phyloP scores from a whole-genome alignment of 208 protist genomes.

The Angomonas deanei region DNA sequence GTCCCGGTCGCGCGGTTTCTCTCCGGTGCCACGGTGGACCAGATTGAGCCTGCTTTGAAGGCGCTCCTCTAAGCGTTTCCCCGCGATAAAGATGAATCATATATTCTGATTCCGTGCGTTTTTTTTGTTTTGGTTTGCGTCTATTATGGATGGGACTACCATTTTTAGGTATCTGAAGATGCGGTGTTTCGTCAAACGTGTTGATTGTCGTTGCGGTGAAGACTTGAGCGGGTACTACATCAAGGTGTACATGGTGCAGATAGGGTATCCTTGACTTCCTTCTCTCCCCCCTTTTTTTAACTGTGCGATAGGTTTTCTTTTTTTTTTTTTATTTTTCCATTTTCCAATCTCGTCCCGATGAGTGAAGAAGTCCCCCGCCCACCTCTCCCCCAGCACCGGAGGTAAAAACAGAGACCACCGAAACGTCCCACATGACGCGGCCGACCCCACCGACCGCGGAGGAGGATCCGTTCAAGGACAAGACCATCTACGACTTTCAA shows the following conservation, averaged over 20 bases:
- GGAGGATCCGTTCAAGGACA: conserved; percentile 9
- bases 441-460: conserved; percentile 7
- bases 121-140: background rate
- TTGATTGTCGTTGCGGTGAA: too few relatives aligned
- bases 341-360: background rate
- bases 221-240: too few relatives aligned
- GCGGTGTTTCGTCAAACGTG: too few relatives aligned
- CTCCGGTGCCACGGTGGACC: conserved; percentile 31
- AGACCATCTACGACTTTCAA: conserved; percentile 67
- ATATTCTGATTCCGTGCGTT: background rate
- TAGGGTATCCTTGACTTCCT: too few relatives aligned
- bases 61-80: conserved; percentile 26
- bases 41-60: conserved; percentile 62
- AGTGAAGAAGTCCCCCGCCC: background rate
- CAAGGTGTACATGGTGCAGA: too few relatives aligned
- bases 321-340: conserved; percentile 3
- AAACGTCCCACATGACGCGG: conserved; percentile 10
- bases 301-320: background rate
- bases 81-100: background rate
- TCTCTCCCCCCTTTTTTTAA: background rate
- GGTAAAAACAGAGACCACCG: background rate
- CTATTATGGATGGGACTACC: background rate
- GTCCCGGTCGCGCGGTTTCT: conserved; percentile 61
- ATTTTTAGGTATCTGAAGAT: background rate
- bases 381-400: background rate